These are phyloP conservation scores for Cornus florida DNA, from an alignment of 148 eudicot species.

Conservation along the genomic window DNA sequence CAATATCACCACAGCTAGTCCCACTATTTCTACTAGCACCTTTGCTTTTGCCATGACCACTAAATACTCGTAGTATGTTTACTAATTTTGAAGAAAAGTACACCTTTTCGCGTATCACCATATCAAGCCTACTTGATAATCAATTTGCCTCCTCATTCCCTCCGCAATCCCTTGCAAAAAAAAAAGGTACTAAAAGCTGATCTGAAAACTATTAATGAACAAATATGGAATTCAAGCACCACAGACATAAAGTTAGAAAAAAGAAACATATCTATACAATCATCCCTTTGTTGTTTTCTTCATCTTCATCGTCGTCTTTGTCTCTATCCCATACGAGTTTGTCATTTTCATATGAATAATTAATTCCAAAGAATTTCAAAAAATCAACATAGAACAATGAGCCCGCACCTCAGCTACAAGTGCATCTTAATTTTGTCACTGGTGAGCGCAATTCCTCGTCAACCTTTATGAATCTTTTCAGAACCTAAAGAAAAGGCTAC, in stretches of 20 bases:
- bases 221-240: background rate
- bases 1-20: no score
- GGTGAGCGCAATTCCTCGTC: constrained; percentile 79
- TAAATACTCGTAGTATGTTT: no score
- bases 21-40: background rate
- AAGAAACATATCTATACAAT: background rate
- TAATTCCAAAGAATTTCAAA: no score
- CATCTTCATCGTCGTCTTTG: no score
- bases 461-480: constrained; percentile 62
- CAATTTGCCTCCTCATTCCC: background rate
- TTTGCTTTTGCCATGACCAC: background rate
- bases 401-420: constrained; percentile 68
- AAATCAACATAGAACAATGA: no score
- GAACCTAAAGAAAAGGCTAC: constrained; percentile 38
- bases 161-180: background rate
- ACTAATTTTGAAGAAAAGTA: no score
- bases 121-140: background rate
- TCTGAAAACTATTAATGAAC: background rate
- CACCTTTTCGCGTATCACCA: background rate
- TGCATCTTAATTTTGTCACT: constrained; percentile 82
- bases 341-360: no score
- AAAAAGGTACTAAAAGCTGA: no score
- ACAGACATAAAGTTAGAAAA: background rate
- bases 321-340: no score
- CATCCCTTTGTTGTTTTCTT: background rate